Base-by-base conservation (phyloP, 2,329 filamentous ascomycete species). In the Diplocarpon mali region DNA sequence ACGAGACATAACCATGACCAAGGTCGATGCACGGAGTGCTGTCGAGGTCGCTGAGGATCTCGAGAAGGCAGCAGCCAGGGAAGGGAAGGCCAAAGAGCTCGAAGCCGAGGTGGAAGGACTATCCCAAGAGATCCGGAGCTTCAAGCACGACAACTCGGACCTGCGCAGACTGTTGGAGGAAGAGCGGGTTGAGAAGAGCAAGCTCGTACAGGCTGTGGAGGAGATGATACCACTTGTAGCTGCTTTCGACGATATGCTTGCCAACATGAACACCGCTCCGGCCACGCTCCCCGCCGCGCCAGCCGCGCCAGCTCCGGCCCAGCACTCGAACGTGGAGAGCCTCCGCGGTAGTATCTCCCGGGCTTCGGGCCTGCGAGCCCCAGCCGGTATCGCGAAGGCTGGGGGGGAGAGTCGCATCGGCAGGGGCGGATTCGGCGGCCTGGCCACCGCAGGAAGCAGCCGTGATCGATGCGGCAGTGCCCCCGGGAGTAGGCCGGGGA, bases 151-250 rank as follows among this genome's bases (percentile, higher is more conserved):
- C 55, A 85, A 87, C 52, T 71, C 75, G 28, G 70, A 75, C 29
- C 69, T 89, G 20, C 67, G 81, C 29, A 63, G 68, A 14, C 72
- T 85, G 54, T 70, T 92, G 7, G 80, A 88, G 61, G 70, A 74
- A 48, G 85, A 92, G 65, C 73, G 85, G 6, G 75, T 87, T 15
- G 85, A 92, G 66, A 90, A 92, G 69, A 83, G 84, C 42, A 85
- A 90, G 65, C 69, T 92, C 32, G 85, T 92, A 30, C 76, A 79
- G 45, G 74, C 87, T 5, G 85, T 86, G 1, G 85, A 92, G 62
- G 85, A 92, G 67, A 84, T 92, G 79, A 81, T 92, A 65, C 78
- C 90, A 65, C 71, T 78, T 62, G 72, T 67, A 57, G 65, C 71
- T 40, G 64, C 54, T 34, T 60, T 67, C 38, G 63, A 62, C 48